Conservation (phyloP, 169 alveolate genomes). For the Eimeria sp. region DNA sequence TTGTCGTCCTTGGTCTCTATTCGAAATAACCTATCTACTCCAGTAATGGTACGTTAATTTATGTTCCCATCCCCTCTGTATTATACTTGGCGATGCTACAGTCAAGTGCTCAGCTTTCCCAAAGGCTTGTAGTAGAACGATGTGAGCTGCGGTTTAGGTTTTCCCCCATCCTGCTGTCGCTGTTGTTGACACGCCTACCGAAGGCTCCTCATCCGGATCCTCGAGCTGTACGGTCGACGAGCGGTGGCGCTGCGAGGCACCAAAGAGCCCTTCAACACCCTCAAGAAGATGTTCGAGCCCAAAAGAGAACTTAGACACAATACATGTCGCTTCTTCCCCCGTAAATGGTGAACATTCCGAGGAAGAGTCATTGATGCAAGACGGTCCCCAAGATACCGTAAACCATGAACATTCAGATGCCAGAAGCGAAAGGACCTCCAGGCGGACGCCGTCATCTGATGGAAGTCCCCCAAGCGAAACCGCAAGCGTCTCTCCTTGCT, state of each 20-base stretch:
- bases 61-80: neutral
- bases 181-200: neutral
- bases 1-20: slow-evolving; percentile 70
- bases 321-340: neutral
- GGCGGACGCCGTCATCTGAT: neutral
- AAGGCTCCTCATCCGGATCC: neutral
- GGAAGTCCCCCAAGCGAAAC: slow-evolving; percentile 1
- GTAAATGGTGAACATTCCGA: neutral
- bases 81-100: neutral
- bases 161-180: slow-evolving; percentile 78
- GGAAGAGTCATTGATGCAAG: neutral
- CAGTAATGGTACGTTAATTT: slow-evolving; percentile 57
- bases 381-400: neutral
- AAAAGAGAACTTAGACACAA: neutral
- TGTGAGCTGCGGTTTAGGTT: slow-evolving; percentile 27
- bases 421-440: neutral
- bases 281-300: neutral
- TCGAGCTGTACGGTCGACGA: neutral
- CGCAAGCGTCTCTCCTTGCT: neutral
- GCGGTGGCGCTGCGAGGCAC: neutral
- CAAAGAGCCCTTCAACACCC: neutral
- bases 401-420: neutral
- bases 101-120: neutral
- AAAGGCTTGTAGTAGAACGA: neutral
- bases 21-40: slow-evolving; percentile 49